phyloP scores from a whole-genome alignment of 2,329 filamentous ascomycete genomes.

The Fusarium phyllophilum region DNA sequence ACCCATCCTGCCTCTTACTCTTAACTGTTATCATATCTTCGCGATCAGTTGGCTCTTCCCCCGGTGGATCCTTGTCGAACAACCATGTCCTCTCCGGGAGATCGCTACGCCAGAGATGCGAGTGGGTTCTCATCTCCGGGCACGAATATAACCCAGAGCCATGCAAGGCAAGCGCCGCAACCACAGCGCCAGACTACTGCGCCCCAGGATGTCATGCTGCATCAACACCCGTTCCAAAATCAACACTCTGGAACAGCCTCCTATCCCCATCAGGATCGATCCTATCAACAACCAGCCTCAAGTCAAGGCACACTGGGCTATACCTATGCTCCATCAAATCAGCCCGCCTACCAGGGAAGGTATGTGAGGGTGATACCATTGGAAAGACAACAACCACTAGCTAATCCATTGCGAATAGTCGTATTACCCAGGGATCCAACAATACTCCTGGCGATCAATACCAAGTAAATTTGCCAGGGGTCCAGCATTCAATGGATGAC shows the following conservation, averaged over 20 bases:
- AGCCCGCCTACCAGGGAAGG: conserved; percentile 25
- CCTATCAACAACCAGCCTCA: background rate
- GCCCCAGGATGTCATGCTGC: background rate
- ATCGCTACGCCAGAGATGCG: background rate
- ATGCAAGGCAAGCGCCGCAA: background rate
- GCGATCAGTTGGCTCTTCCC: no score
- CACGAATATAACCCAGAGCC: background rate
- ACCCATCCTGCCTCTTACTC: background rate
- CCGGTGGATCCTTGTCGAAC: background rate
- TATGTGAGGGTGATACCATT: background rate
- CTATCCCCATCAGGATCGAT: background rate
- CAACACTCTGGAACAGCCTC: background rate
- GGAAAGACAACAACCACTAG: background rate
- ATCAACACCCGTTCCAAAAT: background rate
- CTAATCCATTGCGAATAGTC: conserved; percentile 4
- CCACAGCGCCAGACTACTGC: background rate
- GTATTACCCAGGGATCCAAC: background rate
- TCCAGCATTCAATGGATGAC: background rate
- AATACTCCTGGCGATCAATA: background rate
- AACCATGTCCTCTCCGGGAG: background rate
- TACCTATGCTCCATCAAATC: conserved; percentile 1
- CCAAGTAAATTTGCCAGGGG: conserved; percentile 2
- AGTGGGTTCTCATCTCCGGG: background rate
- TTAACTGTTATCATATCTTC: background rate
- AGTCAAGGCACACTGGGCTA: background rate